Base-by-base conservation (phyloP, 2,329 filamentous ascomycete species). In the Fusarium neocosmosporiellum region DNA sequence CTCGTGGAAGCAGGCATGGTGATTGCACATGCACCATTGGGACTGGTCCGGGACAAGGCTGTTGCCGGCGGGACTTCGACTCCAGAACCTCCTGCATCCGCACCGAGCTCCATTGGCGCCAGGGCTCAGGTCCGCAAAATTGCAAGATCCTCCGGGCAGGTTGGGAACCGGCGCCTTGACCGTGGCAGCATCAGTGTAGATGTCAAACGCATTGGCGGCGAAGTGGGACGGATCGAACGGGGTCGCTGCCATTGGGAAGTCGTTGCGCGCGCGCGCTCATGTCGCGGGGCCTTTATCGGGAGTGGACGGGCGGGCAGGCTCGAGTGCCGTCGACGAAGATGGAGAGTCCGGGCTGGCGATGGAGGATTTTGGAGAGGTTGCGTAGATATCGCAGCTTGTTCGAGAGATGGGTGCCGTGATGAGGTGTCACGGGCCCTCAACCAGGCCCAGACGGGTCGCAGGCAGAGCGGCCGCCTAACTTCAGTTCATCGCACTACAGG, bases 1-100 rank as follows among this genome's bases (percentile, higher is more conserved):
- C 78, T 90, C 88, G 69, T 91, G 89, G 69, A 85, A 91, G 78
- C 89, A 91, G 61, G 89, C 89, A 79, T 91, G 89, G 73, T 91
- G 89, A 60, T 86, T 87, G 76, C 89, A 91, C 88, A 90, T 90
- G 81, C 89, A 91, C 84, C 85, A 89, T 67, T 83, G 82, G 31
- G 82, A 75, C 75, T 89, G 84, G 61, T 86, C 85, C 62, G 79
- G 73, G 46, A 80, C 77, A 54, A 81, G 77, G 57, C 80, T 78
- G 58, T 80, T 78, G 34, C 76, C 80, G 53, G 78, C 71, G 62
- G 78, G 73, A 63, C 80, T 81, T 69, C 85, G 85, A 75, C 85
- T 85, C 88, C 88, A 91, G 80, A 90, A 91, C 60, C 88, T 88
- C 72, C 88, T 88, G 74, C 89, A 91, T 77, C 89, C 89, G 70